Evolutionary conservation across 306 rosid genomes (phyloP), one percentile per base, ranked within the genome.

Genomic region (Prunus armeniaca): DNA sequence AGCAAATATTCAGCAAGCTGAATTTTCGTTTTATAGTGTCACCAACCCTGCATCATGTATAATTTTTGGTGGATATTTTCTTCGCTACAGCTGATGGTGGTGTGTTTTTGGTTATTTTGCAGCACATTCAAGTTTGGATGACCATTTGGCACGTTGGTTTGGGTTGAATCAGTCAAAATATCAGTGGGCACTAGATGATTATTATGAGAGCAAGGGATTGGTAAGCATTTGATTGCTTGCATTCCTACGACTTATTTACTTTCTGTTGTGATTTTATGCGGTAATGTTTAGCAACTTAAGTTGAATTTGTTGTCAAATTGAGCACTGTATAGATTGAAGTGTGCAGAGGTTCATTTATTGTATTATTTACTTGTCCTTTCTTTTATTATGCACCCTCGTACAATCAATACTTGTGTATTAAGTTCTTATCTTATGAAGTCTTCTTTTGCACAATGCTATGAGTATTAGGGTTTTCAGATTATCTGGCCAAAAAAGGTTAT

Each of bases 111-210:
- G 3, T 81, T 25, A 9, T 76, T 62, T 80, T 80, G 80, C 93
- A 96, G 99, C 93, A 15, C 99, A 96, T 82, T 92, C 98, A 17
- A 92, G 88, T 85, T 87, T 96, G 87, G 99, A 96, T 76, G 99
- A 91, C 76, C 98, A 92, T 83, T 84, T 96, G 86, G 99, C 98
- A 19, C 93, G 99, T 22, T 96, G 99, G 99, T 92, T 96, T 82
- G 99, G 99, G 71, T 81, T 96, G 80, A 89, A 96, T 80, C 99
- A 96, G 80, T 96, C 99, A 11, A 96, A 91, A 83, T 96, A 96
- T 78, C 99, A 96, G 76, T 96, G 99, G 99, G 99, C 99, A 30
- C 87, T 96, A 50, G 97, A 96, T 84, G 98, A 96, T 77, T 96
- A 91, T 80, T 91, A 88, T 38, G 98, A 96, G 87, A 91, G 78